Percentiles rank a stretch among this genome's conserved stretches.
Conservation (phyloP, 495 filamentous ascomycete genomes). For the Articulospora tetracladia region DNA sequence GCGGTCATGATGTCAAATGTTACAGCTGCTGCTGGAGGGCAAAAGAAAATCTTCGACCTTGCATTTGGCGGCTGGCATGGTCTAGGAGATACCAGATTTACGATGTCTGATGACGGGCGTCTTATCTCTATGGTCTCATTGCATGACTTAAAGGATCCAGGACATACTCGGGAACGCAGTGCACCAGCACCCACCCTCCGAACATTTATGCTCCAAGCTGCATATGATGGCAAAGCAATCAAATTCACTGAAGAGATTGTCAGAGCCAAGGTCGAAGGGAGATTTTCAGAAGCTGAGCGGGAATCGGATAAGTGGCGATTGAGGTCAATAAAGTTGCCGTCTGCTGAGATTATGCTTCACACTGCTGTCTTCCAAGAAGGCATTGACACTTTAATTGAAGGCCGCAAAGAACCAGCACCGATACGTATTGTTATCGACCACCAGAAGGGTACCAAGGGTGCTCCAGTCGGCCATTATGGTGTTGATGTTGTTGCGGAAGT, state of each 20-base stretch:
- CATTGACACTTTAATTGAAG: conserved; percentile 45
- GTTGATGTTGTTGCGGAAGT: conserved; percentile 60
- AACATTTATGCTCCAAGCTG: conserved; percentile 62
- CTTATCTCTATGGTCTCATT: conserved; percentile 67
- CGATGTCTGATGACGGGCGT: conserved; percentile 69
- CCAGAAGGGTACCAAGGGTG: conserved; percentile 50
- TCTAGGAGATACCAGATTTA: conserved; percentile 68
- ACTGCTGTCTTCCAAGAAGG: conserved; percentile 75
- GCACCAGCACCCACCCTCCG: conserved; percentile 47
- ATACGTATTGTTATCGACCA: conserved; percentile 61
- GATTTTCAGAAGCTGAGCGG: conserved; percentile 74
- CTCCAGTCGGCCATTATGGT: conserved; percentile 63
- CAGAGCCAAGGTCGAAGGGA: conserved; percentile 80
- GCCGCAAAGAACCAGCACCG: conserved; percentile 51
- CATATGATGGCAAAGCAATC: conserved; percentile 74
- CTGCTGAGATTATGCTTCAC: conserved; percentile 61
- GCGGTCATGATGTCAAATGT: conserved; percentile 50
- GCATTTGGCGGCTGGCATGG: conserved; percentile 68
- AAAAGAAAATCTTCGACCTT: conserved; percentile 54
- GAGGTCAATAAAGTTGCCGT: conserved; percentile 55
- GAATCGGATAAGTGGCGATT: conserved; percentile 78
- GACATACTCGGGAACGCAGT: conserved; percentile 43
- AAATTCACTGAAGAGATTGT: conserved; percentile 81
- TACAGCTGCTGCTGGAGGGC: conserved; percentile 49
- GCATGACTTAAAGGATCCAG: conserved; percentile 48